Conservation (phyloP, 164 flowering plant genomes). For the Annona cherimola region DNA sequence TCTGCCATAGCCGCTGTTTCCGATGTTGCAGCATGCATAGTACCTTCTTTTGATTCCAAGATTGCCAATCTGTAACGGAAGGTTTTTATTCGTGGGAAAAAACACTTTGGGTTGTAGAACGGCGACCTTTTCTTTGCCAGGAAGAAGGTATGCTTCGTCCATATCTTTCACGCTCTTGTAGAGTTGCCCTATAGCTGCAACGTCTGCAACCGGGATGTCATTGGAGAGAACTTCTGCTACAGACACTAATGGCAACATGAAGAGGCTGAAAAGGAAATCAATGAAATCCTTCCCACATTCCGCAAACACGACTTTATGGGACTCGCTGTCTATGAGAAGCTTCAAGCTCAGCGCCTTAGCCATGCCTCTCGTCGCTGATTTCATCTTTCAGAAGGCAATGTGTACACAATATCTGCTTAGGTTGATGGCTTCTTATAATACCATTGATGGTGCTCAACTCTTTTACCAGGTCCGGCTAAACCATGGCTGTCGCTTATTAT, state of each 20-base stretch:
- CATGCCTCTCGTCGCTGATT: too few species aligned
- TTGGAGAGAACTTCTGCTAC: slow-evolving; percentile 24
- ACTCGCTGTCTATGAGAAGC: slow-evolving; percentile 12
- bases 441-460: too few species aligned
- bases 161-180: not conserved
- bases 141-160: not conserved
- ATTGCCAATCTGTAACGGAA: not conserved
- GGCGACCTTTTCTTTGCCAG: not conserved
- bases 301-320: slow-evolving; percentile 24
- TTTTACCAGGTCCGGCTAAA: too few species aligned
- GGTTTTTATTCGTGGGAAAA: not conserved
- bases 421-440: too few species aligned
- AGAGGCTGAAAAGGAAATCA: slow-evolving; percentile 62
- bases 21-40: not conserved
- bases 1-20: not conserved
- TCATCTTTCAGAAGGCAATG: too few species aligned
- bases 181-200: slow-evolving; percentile 1
- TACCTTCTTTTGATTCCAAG: not conserved
- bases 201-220: slow-evolving; percentile 58
- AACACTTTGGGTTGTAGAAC: not conserved
- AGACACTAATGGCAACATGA: slow-evolving; percentile 3
- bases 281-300: slow-evolving; percentile 60
- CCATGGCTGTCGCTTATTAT: too few species aligned
- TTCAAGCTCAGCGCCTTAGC: not conserved
- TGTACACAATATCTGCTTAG: too few species aligned